phyloP scores from a whole-genome alignment of 140 eudicot genomes.

The Ambrosia hybrid region DNA sequence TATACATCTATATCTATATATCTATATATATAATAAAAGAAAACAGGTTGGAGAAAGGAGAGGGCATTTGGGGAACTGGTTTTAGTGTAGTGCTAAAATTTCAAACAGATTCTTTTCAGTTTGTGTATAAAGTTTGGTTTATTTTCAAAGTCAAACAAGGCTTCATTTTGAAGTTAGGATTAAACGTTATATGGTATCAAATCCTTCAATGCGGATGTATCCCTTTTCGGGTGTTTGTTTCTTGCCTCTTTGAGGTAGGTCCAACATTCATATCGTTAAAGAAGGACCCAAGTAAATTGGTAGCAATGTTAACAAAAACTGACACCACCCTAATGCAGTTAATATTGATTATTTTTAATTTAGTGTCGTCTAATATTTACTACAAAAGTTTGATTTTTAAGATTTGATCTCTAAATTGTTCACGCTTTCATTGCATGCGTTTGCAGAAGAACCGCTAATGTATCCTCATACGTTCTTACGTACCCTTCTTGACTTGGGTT shows the following conservation, averaged over 20 bases:
- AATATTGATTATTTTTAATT: slow-evolving; percentile 1
- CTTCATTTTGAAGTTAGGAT: neutral
- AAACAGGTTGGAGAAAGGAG: too few relatives aligned
- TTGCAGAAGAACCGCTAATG: slow-evolving; percentile 83
- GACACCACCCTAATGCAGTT: neutral
- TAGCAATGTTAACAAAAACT: neutral
- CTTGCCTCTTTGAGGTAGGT: neutral
- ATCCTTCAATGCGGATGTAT: neutral
- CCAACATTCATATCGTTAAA: slow-evolving; percentile 2
- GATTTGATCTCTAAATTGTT: neutral
- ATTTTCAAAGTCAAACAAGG: slow-evolving; percentile 18
- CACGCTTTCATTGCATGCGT: slow-evolving; percentile 47
- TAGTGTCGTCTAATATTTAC: neutral
- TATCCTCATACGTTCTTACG: slow-evolving; percentile 88
- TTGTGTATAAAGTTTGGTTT: slow-evolving; percentile 6
- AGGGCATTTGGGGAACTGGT: too few relatives aligned
- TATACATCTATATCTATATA: too few relatives aligned
- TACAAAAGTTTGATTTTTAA: neutral
- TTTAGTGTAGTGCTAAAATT: too few relatives aligned
- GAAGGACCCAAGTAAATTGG: neutral
- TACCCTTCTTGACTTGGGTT: slow-evolving; percentile 66
- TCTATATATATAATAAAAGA: too few relatives aligned
- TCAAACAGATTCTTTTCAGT: neutral
- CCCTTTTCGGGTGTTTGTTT: neutral
- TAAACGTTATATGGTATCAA: neutral